Conservation (phyloP, 495 filamentous ascomycete genomes). For the Aspergillus kassunensis region DNA sequence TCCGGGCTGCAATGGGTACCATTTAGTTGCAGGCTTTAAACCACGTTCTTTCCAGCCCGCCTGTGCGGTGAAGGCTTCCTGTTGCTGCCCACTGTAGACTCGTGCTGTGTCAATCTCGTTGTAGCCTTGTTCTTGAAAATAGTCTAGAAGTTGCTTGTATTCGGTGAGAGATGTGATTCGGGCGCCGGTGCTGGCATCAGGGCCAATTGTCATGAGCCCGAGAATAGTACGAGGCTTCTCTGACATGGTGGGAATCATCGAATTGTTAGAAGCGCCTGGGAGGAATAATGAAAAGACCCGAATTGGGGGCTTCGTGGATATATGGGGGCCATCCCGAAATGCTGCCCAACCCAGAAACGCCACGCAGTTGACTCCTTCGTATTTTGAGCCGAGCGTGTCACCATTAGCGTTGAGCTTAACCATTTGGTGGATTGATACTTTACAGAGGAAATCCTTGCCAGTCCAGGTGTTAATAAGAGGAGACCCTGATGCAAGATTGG, state of each 20-base stretch:
- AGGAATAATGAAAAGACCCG: too few species aligned
- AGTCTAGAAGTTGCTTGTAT: slow-evolving; percentile 59
- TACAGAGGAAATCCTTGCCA: too few species aligned
- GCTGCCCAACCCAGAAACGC: too few species aligned
- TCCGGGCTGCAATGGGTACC: slow-evolving; percentile 58
- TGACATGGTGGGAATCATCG: slow-evolving; percentile 38
- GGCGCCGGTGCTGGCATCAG: slow-evolving; percentile 50
- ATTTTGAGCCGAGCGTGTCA: too few species aligned
- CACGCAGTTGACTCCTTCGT: too few species aligned
- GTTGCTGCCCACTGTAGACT: slow-evolving; percentile 64
- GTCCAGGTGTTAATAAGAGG: too few species aligned
- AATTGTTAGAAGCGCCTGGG: too few species aligned
- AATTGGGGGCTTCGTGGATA: too few species aligned
- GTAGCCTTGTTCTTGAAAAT: slow-evolving; percentile 68
- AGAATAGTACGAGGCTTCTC: slow-evolving; percentile 53
- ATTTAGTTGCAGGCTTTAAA: slow-evolving; percentile 80
- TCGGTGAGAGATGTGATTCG: slow-evolving; percentile 65
- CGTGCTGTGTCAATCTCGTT: slow-evolving; percentile 79
- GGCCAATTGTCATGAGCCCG: slow-evolving; percentile 59
- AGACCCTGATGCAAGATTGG: too few species aligned
- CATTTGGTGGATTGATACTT: too few species aligned
- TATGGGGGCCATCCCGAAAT: too few species aligned
- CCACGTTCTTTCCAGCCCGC: slow-evolving; percentile 78
- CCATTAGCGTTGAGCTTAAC: too few species aligned
- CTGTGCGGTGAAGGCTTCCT: slow-evolving; percentile 77